Evolutionary conservation across 2,329 filamentous ascomycete genomes (phyloP).

Genomic region (Venturia carpophila): DNA sequence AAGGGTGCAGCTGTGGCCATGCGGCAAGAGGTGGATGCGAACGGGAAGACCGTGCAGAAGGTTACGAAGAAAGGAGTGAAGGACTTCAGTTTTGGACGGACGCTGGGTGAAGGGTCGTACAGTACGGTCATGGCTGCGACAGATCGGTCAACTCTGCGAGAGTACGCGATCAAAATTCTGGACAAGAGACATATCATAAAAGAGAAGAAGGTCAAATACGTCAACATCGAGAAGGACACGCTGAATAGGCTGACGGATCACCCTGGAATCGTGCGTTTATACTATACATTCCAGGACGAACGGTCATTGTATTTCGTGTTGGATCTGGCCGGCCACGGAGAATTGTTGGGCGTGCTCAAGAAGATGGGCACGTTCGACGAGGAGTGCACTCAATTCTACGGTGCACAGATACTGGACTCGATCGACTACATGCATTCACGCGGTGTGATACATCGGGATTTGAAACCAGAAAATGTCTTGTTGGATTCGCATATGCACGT

Average conservation of each 20-base stretch:
- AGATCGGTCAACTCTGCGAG: constrained; percentile 85
- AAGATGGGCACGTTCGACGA: constrained; percentile 91
- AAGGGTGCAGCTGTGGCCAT: constrained; percentile 81
- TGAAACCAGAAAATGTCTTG: constrained; percentile 95
- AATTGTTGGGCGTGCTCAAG: constrained; percentile 86
- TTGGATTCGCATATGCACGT: constrained; percentile 94
- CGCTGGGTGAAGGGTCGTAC: constrained; percentile 93
- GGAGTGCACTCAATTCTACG: constrained; percentile 90
- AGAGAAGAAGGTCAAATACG: constrained; percentile 99
- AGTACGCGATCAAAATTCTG: constrained; percentile 96
- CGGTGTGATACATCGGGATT: constrained; percentile 90
- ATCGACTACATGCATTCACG: constrained; percentile 97
- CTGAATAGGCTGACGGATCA: constrained; percentile 93
- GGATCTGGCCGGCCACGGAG: constrained; percentile 85
- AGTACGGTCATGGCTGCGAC: constrained; percentile 91
- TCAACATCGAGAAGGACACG: constrained; percentile 99
- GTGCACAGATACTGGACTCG: constrained; percentile 89
- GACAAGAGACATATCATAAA: constrained; percentile 99
- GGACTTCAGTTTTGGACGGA: constrained; percentile 87
- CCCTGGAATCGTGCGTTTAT: constrained; percentile 89
- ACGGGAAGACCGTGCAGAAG: constrained; percentile 71
- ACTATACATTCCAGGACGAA: constrained; percentile 98
- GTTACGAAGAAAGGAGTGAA: constrained; percentile 95
- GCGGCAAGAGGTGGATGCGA: constrained; percentile 75
- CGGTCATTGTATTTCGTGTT: constrained; percentile 93